These are phyloP conservation scores for Aspergillus floridensis DNA, from an alignment of 2,329 filamentous ascomycete genomes.

Conservation along the genomic window DNA sequence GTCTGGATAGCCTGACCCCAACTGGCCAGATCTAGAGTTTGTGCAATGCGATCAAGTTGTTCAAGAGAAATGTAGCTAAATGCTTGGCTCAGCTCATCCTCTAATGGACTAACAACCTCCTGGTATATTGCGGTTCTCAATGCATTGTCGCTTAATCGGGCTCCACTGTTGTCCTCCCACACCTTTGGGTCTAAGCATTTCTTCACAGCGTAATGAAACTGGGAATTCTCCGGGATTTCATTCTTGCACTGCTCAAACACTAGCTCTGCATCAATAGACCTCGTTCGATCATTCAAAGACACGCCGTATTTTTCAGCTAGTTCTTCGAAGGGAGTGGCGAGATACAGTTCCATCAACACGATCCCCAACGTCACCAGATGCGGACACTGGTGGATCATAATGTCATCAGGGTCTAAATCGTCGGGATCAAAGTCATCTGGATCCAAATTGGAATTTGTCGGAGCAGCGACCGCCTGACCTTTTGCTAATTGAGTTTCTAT, in stretches of 20 bases:
- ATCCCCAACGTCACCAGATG: slow-evolving; percentile 8
- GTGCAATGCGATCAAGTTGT: slow-evolving; percentile 5
- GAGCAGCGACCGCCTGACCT: neutral
- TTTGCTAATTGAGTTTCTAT: slow-evolving; percentile 2
- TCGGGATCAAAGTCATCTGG: neutral
- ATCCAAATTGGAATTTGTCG: no score
- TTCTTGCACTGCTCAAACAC: slow-evolving; percentile 4
- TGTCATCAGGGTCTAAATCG: slow-evolving; percentile 8
- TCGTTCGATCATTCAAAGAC: neutral
- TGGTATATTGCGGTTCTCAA: slow-evolving; percentile 6
- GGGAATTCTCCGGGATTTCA: slow-evolving; percentile 11
- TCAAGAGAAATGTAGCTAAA: slow-evolving; percentile 8
- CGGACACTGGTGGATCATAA: slow-evolving; percentile 7
- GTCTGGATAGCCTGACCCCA: slow-evolving; percentile 2
- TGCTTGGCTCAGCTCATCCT: slow-evolving; percentile 8
- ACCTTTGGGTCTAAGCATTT: slow-evolving; percentile 10
- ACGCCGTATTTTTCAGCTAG: neutral
- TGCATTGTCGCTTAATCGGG: neutral
- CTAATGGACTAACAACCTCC: slow-evolving; percentile 3
- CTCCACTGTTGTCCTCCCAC: slow-evolving; percentile 1
- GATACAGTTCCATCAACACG: slow-evolving; percentile 10
- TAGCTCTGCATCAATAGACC: neutral
- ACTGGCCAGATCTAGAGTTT: slow-evolving; percentile 3
- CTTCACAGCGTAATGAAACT: neutral
- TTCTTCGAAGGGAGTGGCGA: slow-evolving; percentile 3